These are phyloP conservation scores for Phytophthora cactorum DNA, from an alignment of 352 stramenopile genomes.

Conservation along the genomic window DNA sequence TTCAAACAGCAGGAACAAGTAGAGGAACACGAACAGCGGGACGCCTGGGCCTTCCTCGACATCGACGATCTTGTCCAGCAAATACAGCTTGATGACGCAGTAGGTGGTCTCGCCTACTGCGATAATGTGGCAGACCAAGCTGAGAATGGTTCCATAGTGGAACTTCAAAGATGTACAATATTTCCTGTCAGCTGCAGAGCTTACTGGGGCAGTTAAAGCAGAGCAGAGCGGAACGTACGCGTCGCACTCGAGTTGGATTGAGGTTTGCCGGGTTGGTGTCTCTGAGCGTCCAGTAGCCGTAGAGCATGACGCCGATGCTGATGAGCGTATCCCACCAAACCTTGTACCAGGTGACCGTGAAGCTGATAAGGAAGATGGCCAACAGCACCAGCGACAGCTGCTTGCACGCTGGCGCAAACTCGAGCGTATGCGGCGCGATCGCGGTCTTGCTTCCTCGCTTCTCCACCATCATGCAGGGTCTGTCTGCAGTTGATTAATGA, in stretches of 20 bases:
- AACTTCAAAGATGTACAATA: conserved; percentile 43
- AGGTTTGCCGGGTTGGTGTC: conserved; percentile 56
- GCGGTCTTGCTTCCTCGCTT: conserved; percentile 20
- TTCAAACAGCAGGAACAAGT: conserved; percentile 58
- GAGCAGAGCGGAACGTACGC: conserved; percentile 17
- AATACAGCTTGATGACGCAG: conserved; percentile 60
- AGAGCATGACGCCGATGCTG: conserved; percentile 48
- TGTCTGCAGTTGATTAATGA: conserved; percentile 13
- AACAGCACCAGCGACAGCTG: conserved; percentile 62
- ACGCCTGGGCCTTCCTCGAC: conserved; percentile 39
- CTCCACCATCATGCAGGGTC: conserved; percentile 18
- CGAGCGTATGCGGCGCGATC: conserved; percentile 56
- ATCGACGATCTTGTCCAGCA: conserved; percentile 63
- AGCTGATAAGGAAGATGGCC: conserved; percentile 60
- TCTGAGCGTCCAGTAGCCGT: conserved; percentile 62
- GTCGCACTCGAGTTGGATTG: conserved; percentile 40
- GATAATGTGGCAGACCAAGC: conserved; percentile 63
- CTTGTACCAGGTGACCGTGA: conserved; percentile 80
- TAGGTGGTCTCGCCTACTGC: conserved; percentile 63
- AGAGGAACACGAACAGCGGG: conserved; percentile 70
- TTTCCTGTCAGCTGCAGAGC: background rate
- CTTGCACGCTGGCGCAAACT: conserved; percentile 69
- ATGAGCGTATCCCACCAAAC: conserved; percentile 86
- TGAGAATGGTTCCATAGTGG: conserved; percentile 58
- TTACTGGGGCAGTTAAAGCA: background rate